A percentile compares a stretch with the other conserved stretches of the same genome.
Conservation (phyloP, 805 yeast species). For the Maudiozyma bulderi region DNA sequence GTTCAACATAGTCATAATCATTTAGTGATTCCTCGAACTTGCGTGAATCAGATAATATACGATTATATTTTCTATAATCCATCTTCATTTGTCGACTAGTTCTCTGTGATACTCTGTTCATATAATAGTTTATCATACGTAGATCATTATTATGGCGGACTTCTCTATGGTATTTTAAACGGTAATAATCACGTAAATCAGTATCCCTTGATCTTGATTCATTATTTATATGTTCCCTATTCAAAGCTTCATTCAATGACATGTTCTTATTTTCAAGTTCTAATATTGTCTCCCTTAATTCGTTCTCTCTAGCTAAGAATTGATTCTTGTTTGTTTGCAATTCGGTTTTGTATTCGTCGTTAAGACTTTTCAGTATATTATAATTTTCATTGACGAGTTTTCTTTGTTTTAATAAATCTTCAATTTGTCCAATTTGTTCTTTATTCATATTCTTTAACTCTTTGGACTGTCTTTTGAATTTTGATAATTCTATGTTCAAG, state of each 20-base stretch:
- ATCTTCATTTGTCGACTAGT: slow-evolving; percentile 23
- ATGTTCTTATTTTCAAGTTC: background rate
- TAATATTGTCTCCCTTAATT: slow-evolving; percentile 1
- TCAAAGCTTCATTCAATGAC: background rate
- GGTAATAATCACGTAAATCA: slow-evolving; percentile 24
- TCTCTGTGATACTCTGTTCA: slow-evolving; percentile 24
- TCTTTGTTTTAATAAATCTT: slow-evolving; percentile 1
- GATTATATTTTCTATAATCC: slow-evolving; percentile 21
- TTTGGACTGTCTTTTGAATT: background rate
- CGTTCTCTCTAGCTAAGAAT: background rate
- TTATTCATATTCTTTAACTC: slow-evolving; percentile 1
- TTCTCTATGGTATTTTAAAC: slow-evolving; percentile 24
- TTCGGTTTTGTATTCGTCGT: background rate
- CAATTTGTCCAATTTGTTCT: slow-evolving; percentile 1
- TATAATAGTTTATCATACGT: slow-evolving; percentile 24
- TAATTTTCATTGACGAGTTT: slow-evolving; percentile 2
- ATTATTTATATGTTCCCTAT: slow-evolving; percentile 3
- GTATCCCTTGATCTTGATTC: slow-evolving; percentile 5
- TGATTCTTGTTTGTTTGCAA: background rate
- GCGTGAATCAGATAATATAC: slow-evolving; percentile 11
- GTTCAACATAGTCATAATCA: background rate
- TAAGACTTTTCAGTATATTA: background rate
- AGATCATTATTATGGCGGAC: slow-evolving; percentile 26
- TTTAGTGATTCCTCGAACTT: slow-evolving; percentile 2
- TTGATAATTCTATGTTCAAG: background rate